Conservation (phyloP, 2,329 filamentous ascomycete species). For the Venturia carpophila region DNA sequence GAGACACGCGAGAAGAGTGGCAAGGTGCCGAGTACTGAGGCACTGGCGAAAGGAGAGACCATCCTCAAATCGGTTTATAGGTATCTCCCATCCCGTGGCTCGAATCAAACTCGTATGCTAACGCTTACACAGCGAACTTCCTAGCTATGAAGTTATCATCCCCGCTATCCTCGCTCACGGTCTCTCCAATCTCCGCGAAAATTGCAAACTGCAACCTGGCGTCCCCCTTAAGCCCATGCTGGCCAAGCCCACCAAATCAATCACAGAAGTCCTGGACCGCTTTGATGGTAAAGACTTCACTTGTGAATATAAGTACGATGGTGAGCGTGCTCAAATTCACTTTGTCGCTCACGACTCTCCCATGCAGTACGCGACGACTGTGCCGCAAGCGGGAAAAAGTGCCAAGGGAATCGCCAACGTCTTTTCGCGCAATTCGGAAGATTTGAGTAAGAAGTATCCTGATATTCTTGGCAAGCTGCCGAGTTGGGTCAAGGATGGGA, state of each 20-base stretch:
- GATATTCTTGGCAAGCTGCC: constrained; percentile 85
- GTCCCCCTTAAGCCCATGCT: constrained; percentile 97
- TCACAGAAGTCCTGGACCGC: constrained; percentile 92
- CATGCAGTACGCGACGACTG: constrained; percentile 54
- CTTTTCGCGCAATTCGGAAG: constrained; percentile 95
- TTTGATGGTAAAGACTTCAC: constrained; percentile 95
- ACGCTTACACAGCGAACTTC: constrained; percentile 63
- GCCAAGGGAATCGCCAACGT: constrained; percentile 77
- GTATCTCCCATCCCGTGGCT: constrained; percentile 36
- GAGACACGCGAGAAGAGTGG: constrained; percentile 63
- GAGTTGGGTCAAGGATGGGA: constrained; percentile 81
- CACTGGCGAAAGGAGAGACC: constrained; percentile 75
- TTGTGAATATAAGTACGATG: constrained; percentile 98
- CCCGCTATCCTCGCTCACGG: constrained; percentile 82
- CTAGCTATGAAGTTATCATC: constrained; percentile 90
- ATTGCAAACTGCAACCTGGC: constrained; percentile 86
- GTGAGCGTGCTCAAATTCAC: constrained; percentile 96
- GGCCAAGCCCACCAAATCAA: constrained; percentile 95
- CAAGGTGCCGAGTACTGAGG: constrained; percentile 62
- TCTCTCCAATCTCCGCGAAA: constrained; percentile 70
- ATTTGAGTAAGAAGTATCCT: constrained; percentile 94
- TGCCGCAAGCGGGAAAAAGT: constrained; percentile 55
- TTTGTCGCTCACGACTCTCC: constrained; percentile 79
- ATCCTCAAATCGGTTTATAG: constrained; percentile 87
- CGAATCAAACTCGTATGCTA: constrained; percentile 25